phyloP scores from a whole-genome alignment of 2,329 filamentous ascomycete genomes.

The Aspergillus phoenicis region DNA sequence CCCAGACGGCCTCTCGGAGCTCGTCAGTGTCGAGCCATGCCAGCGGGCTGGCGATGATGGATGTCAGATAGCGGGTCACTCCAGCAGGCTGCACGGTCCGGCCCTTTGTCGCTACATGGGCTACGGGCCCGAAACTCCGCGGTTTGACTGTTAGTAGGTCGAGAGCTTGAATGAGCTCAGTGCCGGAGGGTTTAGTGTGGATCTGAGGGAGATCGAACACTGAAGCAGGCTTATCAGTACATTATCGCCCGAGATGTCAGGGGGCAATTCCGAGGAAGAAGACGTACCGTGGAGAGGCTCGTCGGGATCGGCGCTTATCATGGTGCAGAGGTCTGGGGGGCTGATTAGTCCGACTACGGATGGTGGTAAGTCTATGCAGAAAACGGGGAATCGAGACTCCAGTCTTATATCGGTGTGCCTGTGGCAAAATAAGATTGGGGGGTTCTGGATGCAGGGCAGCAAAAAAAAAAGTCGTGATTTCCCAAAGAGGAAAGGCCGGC shows the following conservation, averaged over 20 bases:
- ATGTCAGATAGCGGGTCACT: slow-evolving; percentile 50
- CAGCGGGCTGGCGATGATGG: slow-evolving; percentile 49
- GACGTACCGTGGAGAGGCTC: slow-evolving; percentile 44
- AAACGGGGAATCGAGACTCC: background rate
- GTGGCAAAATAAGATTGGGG: slow-evolving; percentile 22
- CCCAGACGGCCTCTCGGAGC: slow-evolving; percentile 60
- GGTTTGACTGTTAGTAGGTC: slow-evolving; percentile 67
- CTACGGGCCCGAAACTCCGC: slow-evolving; percentile 45
- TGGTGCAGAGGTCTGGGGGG: slow-evolving; percentile 20
- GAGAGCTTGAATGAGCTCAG: slow-evolving; percentile 67
- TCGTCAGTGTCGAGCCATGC: slow-evolving; percentile 50
- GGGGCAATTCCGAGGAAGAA: slow-evolving; percentile 14
- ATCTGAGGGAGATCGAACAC: slow-evolving; percentile 79
- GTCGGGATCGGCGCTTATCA: slow-evolving; percentile 39
- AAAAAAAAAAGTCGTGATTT: slow-evolving; percentile 35
- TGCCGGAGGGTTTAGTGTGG: slow-evolving; percentile 71
- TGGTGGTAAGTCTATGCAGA: slow-evolving; percentile 6
- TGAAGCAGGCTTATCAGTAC: slow-evolving; percentile 43
- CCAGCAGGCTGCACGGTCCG: slow-evolving; percentile 43
- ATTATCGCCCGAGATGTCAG: slow-evolving; percentile 27
- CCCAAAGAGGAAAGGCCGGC: slow-evolving; percentile 37
- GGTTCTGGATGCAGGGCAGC: slow-evolving; percentile 22
- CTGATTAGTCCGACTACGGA: slow-evolving; percentile 2
- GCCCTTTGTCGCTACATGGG: slow-evolving; percentile 30
- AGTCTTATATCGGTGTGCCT: slow-evolving; percentile 15